Evolutionary conservation across 2,329 filamentous ascomycete genomes (phyloP).

Genomic region (Knufia petricola): DNA sequence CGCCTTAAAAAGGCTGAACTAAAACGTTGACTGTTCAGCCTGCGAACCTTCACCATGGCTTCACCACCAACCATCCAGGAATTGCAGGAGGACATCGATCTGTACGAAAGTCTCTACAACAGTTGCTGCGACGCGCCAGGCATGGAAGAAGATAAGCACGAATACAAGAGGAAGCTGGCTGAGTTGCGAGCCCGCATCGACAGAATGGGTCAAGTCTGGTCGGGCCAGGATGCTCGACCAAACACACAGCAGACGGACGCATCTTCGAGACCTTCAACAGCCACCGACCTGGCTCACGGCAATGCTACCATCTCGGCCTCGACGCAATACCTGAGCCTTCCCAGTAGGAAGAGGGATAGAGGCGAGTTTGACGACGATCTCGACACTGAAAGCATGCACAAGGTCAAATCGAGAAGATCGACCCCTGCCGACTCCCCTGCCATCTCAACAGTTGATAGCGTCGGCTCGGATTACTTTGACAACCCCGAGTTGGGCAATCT

Average conservation of each 20-base stretch:
- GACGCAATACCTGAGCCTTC: slow-evolving; percentile 1
- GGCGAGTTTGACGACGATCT: slow-evolving; percentile 11
- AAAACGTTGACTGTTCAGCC: too few relatives aligned
- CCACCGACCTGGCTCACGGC: neutral
- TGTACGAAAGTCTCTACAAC: neutral
- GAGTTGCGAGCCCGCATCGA: slow-evolving; percentile 4
- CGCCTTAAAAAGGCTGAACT: too few relatives aligned
- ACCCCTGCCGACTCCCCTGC: slow-evolving; percentile 16
- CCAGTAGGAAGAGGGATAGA: slow-evolving; percentile 18
- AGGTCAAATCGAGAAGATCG: slow-evolving; percentile 20
- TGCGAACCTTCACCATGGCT: neutral
- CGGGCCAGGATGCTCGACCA: neutral
- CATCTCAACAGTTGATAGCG: slow-evolving; percentile 14
- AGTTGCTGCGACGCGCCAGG: neutral
- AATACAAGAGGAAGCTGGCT: slow-evolving; percentile 1
- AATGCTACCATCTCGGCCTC: neutral
- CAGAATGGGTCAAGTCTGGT: neutral
- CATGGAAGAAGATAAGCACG: slow-evolving; percentile 2
- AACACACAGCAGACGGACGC: neutral
- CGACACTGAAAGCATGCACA: neutral
- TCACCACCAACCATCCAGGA: neutral
- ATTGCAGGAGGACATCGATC: slow-evolving; percentile 8
- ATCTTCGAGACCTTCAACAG: neutral
- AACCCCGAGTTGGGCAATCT: slow-evolving; percentile 12
- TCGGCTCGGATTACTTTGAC: slow-evolving; percentile 14